These are phyloP conservation scores for Acanthamoeba healyi DNA, from an alignment of 208 protist genomes.

Conservation along the genomic window DNA sequence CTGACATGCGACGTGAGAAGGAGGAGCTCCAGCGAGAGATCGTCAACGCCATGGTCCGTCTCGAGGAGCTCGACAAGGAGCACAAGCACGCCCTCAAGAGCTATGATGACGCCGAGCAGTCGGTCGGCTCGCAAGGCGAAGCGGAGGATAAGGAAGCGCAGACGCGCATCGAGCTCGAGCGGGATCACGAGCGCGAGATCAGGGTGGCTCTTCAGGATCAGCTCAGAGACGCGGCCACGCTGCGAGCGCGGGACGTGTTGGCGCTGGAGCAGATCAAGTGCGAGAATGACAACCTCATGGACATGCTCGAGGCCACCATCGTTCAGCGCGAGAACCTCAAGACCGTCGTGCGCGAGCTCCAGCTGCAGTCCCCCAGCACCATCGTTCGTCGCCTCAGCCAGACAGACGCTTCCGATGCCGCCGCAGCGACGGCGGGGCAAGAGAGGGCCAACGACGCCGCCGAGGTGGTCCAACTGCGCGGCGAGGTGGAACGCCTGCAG, in stretches of 20 bases:
- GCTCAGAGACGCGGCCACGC: neutral
- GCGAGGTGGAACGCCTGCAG: neutral
- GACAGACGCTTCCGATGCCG: no score
- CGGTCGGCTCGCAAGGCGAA: neutral
- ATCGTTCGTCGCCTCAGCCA: neutral
- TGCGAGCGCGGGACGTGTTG: neutral
- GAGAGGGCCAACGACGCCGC: no score
- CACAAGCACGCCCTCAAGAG: neutral
- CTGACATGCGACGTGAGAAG: neutral
- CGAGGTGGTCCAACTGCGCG: neutral
- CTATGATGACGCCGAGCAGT: neutral
- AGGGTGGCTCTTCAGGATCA: neutral
- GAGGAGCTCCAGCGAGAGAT: slow-evolving; percentile 8
- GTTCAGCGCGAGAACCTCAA: slow-evolving; percentile 17
- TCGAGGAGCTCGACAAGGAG: neutral
- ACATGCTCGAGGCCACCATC: slow-evolving; percentile 35
- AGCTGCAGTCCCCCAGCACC: neutral
- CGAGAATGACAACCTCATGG: neutral
- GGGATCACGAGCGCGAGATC: neutral
- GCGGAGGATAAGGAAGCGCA: neutral
- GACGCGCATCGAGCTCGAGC: neutral
- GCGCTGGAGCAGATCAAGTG: neutral
- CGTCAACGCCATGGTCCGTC: slow-evolving; percentile 1
- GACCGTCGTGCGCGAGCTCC: neutral
- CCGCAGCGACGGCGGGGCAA: neutral